Evolutionary conservation across 106 monocot species (phyloP), one percentile per base, ranked within the genome.

Genomic region (Dendrobium catenatum): DNA sequence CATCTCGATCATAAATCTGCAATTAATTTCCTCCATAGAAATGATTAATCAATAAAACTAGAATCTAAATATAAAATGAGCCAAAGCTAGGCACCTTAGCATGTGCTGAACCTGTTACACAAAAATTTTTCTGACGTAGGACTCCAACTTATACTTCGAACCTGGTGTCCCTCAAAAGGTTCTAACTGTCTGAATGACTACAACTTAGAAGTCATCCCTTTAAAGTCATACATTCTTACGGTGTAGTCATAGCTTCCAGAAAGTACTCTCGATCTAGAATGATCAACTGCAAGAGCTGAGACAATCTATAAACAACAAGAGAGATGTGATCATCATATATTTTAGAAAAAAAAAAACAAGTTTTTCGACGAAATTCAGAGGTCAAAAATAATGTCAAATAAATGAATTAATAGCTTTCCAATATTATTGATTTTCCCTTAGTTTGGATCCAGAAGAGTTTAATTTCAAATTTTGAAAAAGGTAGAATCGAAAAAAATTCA

Each of bases 1-100:
- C 99, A 80, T 99, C 99, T 42, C 99, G 84, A 42, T 99, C 99
- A 85, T 95, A 99, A 80, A 99, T 99, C 99, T 99, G 86, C 82
- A 79, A 84, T 64, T n/a, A 43, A 82, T 46, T 78, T 59, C 77
- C 7, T 78, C 33, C 72, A 78, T 55, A 82, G 29, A 29, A 37
- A 56, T 17, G 24, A 51, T 17, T 26, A 85, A 15, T 78, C 26
- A 11, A 31, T 68, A 67, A 8, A n/a, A 76, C 6, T 44, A 44
- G 6, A 74, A 74, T 44, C 70, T 19, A 44, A 41, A 42, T 8
- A n/a, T 44, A 74, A 13, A n/a, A 74, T 43, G 0, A 74, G 74
- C 42, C 20, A 74, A 74, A 43, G 4, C 1, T 42, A 20, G 40
- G 77, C 54, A 99, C 92, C 98, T 99, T 99, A 64, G 98, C 98